Evolutionary conservation across 2,329 filamentous ascomycete species (phyloP).

Genomic region (Cercospora berteroae): DNA sequence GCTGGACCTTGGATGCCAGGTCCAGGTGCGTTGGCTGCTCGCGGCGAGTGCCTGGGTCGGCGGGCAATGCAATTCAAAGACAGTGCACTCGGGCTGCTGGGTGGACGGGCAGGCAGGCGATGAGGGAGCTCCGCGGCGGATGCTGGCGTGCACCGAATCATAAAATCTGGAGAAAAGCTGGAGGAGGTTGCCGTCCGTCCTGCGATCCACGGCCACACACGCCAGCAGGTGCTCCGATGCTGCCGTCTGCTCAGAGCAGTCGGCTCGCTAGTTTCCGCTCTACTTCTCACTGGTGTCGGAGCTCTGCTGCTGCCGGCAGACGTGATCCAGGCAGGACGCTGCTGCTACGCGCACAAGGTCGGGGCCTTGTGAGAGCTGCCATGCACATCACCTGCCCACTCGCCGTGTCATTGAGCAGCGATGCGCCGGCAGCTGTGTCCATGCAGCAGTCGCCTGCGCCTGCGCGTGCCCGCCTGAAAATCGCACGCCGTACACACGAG

Average conservation of each 20-base stretch:
- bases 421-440: conserved; percentile 17
- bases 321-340: conserved; percentile 19
- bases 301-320: conserved; percentile 20
- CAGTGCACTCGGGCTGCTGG: background rate
- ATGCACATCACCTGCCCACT: conserved; percentile 16
- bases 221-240: conserved; percentile 4
- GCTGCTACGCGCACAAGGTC: conserved; percentile 11
- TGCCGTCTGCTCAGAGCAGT: conserved; percentile 6
- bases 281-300: conserved; percentile 17
- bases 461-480: conserved; percentile 1
- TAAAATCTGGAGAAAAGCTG: conserved; percentile 27
- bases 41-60: background rate
- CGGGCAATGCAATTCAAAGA: background rate
- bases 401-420: conserved; percentile 9
- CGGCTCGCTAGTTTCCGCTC: conserved; percentile 16
- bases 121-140: background rate
- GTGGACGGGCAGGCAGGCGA: background rate
- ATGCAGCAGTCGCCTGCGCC: conserved; percentile 16
- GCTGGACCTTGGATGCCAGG: conserved; percentile 7
- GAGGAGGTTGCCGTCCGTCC: conserved; percentile 24
- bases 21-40: conserved; percentile 4
- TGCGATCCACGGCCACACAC: conserved; percentile 1
- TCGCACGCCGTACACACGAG: background rate
- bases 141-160: background rate
- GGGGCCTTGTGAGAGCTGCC: conserved; percentile 9